phyloP scores from a whole-genome alignment of 345 rosid genomes.

The Moringa oleifera region DNA sequence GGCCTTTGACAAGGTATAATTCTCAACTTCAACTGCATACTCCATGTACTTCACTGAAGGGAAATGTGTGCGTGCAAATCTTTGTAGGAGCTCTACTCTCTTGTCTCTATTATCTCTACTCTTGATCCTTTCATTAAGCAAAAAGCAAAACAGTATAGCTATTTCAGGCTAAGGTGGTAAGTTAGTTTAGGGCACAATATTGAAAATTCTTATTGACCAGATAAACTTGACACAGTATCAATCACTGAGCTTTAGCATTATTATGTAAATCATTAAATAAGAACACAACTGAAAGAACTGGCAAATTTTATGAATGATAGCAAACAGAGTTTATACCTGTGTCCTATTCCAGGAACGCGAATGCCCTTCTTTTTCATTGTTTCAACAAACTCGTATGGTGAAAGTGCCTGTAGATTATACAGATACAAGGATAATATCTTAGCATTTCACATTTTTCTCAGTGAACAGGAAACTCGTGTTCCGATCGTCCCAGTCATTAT shows the following conservation, averaged over 20 bases:
- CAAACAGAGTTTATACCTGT: constrained; percentile 59
- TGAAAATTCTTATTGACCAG: background rate
- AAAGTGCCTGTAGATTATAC: constrained; percentile 54
- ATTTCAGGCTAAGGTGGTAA: too few species aligned
- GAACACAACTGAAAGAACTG: too few species aligned
- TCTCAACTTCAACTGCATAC: constrained; percentile 83
- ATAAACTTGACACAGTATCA: background rate
- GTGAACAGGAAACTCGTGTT: too few species aligned
- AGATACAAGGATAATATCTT: constrained; percentile 5
- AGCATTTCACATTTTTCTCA: too few species aligned
- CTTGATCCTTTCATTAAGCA: constrained; percentile 54
- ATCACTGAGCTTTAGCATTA: background rate
- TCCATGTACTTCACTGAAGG: constrained; percentile 94
- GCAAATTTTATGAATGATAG: too few species aligned
- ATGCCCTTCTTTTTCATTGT: constrained; percentile 97
- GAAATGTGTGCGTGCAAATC: constrained; percentile 78
- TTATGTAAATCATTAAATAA: background rate
- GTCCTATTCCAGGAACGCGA: constrained; percentile 98
- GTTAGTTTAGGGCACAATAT: too few species aligned
- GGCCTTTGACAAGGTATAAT: constrained; percentile 79
- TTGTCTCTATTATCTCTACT: constrained; percentile 94
- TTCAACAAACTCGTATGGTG: constrained; percentile 92
- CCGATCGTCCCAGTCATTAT: background rate
- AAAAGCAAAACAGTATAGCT: too few species aligned
- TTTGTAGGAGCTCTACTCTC: constrained; percentile 89